Evolutionary conservation across 805 yeast genomes (phyloP), one percentile per base, ranked within the genome.

Genomic region (Lachancea mirantina): DNA sequence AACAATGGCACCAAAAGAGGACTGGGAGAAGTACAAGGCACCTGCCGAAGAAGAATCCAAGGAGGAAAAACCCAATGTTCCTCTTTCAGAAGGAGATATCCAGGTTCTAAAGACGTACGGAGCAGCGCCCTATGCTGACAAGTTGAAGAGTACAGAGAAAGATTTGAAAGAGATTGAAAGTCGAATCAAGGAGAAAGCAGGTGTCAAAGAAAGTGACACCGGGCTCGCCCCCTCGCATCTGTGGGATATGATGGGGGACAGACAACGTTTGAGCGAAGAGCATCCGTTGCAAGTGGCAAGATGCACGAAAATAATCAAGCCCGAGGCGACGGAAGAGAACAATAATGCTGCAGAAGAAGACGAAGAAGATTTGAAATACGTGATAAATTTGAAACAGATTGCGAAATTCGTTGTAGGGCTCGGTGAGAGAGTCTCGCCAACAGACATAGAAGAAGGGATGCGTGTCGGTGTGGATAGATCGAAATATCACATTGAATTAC

Each of bases 361-460:
- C 27, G 94, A 87, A 42, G 89, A 81, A 52, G 87, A 84, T 57
- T 68, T 89, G 20, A 85, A 89, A 59, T 94, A 92, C 59, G 95
- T 94, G 40, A 92, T 92, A 55, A 94, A 92, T 62, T 79, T 92
- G 57, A 92, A 94, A 62, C 99, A 94, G 60, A 89, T 92, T 47
- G 99, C 99, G 42, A 92, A 92, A 61, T 92, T 92, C 55, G 96
- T 92, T 27, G 98, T 92, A 28, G 94, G 89, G 4, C 68, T 92
- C 39, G 99, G 97, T 29, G 96, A 94, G 58, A 76, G 95, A 43
- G 96, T 92, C 8, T 83, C 95, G 9, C 98, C 98, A 21, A 92
- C 98, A 0, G 99, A 92, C 70, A 88, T 92, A 36, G 98, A 92
- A 63, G 98, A 94, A 62, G 97, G 98, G 34, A 94, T 92, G 98